Conservation (phyloP, 345 rosid genomes). For the thale cress (Arabidopsis thaliana) region DNA sequence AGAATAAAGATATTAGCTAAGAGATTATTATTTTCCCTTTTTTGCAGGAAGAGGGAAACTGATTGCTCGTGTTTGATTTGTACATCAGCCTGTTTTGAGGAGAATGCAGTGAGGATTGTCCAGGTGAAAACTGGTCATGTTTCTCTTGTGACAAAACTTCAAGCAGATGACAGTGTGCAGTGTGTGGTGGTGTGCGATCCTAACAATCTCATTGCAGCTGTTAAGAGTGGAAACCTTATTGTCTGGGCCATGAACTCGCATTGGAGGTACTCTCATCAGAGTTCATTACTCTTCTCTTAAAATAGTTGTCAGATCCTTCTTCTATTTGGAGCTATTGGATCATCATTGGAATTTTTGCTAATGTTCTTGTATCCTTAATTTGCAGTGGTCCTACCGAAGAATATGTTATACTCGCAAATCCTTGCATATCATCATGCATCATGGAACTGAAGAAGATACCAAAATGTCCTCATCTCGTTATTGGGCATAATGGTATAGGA, state of each 20-base stretch:
- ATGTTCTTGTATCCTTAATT: conserved; percentile 40
- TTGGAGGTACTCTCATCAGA: conserved; percentile 69
- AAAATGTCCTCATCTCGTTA: conserved; percentile 58
- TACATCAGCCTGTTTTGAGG: conserved; percentile 56
- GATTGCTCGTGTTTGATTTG: conserved; percentile 81
- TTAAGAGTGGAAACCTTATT: conserved; percentile 71
- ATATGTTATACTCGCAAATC: conserved; percentile 52
- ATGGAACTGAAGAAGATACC: conserved; percentile 79
- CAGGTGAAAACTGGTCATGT: conserved; percentile 71
- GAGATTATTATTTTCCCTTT: not conserved
- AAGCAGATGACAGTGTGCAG: conserved; percentile 57
- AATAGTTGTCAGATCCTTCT: conserved; percentile 27
- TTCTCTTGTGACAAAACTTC: conserved; percentile 63
- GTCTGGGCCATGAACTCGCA: conserved; percentile 78
- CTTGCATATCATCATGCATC: conserved; percentile 57
- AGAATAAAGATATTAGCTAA: conserved; percentile 28
- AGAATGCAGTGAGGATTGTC: conserved; percentile 67
- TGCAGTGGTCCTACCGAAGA: conserved; percentile 68
- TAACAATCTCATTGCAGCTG: conserved; percentile 64
- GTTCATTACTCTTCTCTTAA: conserved; percentile 6
- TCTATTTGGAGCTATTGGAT: conserved; percentile 25
- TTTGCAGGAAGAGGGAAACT: conserved; percentile 65
- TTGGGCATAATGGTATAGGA: conserved; percentile 79
- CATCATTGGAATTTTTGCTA: conserved; percentile 28
- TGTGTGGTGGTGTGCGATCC: conserved; percentile 72